phyloP scores from a whole-genome alignment of 805 yeast genomes.

The Brettanomyces nanus region DNA sequence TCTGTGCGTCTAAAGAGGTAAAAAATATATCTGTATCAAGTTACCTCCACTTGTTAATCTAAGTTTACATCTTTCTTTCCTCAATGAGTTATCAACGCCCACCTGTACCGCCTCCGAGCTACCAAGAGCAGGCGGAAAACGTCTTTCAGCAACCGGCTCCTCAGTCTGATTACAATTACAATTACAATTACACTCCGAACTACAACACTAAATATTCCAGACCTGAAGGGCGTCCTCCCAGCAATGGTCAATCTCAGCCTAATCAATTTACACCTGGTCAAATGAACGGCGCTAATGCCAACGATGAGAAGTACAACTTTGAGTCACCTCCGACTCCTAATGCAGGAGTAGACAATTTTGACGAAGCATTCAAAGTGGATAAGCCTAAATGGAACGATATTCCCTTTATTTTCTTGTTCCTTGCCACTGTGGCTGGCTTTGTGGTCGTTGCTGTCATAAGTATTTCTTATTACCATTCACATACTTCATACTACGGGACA shows the following conservation, averaged over 20 bases:
- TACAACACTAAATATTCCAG: no score
- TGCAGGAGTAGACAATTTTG: conserved; percentile 36
- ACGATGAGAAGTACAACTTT: conserved; percentile 10
- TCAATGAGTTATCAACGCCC: conserved; percentile 19
- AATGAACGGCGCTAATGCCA: conserved; percentile 1
- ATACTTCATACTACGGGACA: conserved; percentile 49
- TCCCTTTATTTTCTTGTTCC: conserved; percentile 50
- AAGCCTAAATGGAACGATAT: conserved; percentile 62
- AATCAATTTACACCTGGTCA: background rate
- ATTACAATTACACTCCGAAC: background rate
- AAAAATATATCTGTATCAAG: no score
- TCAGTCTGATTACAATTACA: background rate
- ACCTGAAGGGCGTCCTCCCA: no score
- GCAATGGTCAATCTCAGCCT: background rate
- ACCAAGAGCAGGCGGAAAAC: conserved; percentile 1
- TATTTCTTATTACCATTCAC: conserved; percentile 51
- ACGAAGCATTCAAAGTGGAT: conserved; percentile 57
- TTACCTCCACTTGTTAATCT: no score
- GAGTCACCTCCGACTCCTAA: conserved; percentile 24
- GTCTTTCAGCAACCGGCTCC: conserved; percentile 1
- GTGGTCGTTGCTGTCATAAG: conserved; percentile 62
- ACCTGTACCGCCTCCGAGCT: conserved; percentile 25
- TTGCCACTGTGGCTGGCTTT: conserved; percentile 48
- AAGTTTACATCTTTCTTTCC: no score
- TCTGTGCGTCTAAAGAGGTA: no score